Base-by-base conservation (phyloP, 176 grass and related monocot species). In the Avena atlantica region DNA sequence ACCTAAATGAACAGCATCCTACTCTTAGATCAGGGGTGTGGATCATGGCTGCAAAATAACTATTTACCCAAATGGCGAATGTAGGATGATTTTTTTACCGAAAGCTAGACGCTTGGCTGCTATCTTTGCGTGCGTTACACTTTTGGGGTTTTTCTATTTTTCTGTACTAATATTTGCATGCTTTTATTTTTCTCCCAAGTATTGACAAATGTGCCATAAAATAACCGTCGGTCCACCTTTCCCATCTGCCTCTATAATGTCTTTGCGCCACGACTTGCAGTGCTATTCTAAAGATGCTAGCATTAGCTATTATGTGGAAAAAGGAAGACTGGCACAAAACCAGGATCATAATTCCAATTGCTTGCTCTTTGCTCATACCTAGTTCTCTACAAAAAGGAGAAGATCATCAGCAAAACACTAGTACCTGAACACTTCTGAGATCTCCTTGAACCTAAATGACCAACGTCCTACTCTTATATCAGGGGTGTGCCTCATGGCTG, bases 1-100 rank as follows among this genome's bases (percentile, higher is more conserved):
- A 14, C 65, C 70, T 80, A 11, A 48, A 80, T 73, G 40, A 23
- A 14, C 10, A 78, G 17, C n/a, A 12, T 34, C 8, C 14, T 45
- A 12, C 21, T 6, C 7, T 51, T 62, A 29, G 60, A 52, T 63
- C 12, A 60, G 86, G 37, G 23, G 23, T 70, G 19, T 68, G 29
- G 14, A n/a, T 4, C 13, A 73, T 83, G 57, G 48, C 12, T 73
- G 31, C 40, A n/a, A 52, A 49, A 36, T 81, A 56, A 47, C 45
- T 57, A 8, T 82, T 52, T 67, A 76, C 14, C 19, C 67, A 59
- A 70, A 61, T n/a, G 72, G 47, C 51, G 16, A 78, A 16, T 78
- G 6, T 68, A 37, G 19, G 9, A 8, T 4, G 19, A 27, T 52
- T 20, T 23, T 31, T 42, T 31, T 29, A 68, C 36, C 59, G 20